Conservation (phyloP, 768 basidiomycete species). For the Collybia mongolica region DNA sequence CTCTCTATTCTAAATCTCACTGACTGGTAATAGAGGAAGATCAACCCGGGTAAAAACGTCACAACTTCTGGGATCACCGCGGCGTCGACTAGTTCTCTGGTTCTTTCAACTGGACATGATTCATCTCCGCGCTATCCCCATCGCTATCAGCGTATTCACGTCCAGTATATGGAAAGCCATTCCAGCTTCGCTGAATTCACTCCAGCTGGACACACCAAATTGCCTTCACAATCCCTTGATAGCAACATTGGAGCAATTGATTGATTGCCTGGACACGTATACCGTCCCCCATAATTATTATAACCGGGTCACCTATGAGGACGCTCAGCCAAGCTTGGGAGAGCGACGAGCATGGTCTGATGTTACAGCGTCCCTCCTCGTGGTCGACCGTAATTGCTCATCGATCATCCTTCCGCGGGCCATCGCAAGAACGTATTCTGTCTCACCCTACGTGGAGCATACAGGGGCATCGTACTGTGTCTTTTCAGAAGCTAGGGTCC, state of each 20-base stretch:
- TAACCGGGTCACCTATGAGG: constrained; percentile 23
- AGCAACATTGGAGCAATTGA: constrained; percentile 7
- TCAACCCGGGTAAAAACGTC: too few relatives aligned
- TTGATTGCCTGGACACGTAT: constrained; percentile 29
- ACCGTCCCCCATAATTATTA: constrained; percentile 28
- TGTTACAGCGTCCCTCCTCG: constrained; percentile 24
- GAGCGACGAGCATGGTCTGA: constrained; percentile 27
- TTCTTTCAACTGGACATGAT: too few relatives aligned
- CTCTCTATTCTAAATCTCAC: too few relatives aligned
- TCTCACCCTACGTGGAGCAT: constrained; percentile 23
- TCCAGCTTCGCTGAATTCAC: too few relatives aligned
- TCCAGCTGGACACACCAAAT: too few relatives aligned
- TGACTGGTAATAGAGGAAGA: too few relatives aligned
- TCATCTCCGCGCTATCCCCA: too few relatives aligned
- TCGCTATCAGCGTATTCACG: too few relatives aligned
- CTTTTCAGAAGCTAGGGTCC: constrained; percentile 21
- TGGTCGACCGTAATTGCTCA: constrained; percentile 28
- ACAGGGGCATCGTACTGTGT: constrained; percentile 28
- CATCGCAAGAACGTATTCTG: constrained; percentile 24
- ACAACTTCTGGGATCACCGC: too few relatives aligned
- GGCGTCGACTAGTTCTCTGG: too few relatives aligned
- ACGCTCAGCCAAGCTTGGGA: constrained; percentile 27
- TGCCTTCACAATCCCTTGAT: too few relatives aligned
- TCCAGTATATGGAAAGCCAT: too few relatives aligned
- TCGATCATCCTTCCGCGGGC: constrained; percentile 24